Base-by-base conservation (phyloP, 495 filamentous ascomycete species). In the Neurospora intermedia region DNA sequence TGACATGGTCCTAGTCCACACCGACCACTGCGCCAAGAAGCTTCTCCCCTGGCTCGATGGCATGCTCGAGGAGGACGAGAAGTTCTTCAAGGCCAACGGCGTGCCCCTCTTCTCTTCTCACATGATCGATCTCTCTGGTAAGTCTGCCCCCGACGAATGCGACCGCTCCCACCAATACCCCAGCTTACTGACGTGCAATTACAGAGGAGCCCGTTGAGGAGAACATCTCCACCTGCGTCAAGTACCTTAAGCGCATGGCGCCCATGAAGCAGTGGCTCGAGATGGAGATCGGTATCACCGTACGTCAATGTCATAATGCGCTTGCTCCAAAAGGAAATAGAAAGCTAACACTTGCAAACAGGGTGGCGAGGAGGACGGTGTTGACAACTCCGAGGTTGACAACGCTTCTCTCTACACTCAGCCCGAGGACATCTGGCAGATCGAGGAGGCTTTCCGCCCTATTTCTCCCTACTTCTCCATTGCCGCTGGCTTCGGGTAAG, bases 191-290 rank as follows among this genome's bases (percentile, higher is more conserved):
- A 43, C 43, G 43, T 20, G 10, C n/a, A 16, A 43, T 13, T 91
- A 48, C 88, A 43, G 95, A 98, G 87, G 96, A 98, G 86, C 80
- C 86, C 40, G 90, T 97, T 70, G 89, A 95, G 43, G 90, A 87
- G 82, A 99, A 99, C 89, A 95, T 99, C 78, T 76, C 89, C 74
- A 97, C 93, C 77, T 97, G 94, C 73, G 91, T 91, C 79, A 88
- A 90, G 79, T 97, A 98, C 87, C 87, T 97, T 45, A 91, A 97
- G 89, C 90, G 94, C 75, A 92, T 90, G 75, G 92, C 92, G 46
- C 93, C 94, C 72, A 92, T 97, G 93, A 97, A 97, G 86, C 93
- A 98, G 82, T 99, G 93, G 93, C 88, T 99, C 71, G 96, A 99
- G 88, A 99, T 98, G 96, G 93, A 94, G 75, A 80, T 82, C 43